phyloP scores from a whole-genome alignment of 805 yeast species.

The Candida easanensis region DNA sequence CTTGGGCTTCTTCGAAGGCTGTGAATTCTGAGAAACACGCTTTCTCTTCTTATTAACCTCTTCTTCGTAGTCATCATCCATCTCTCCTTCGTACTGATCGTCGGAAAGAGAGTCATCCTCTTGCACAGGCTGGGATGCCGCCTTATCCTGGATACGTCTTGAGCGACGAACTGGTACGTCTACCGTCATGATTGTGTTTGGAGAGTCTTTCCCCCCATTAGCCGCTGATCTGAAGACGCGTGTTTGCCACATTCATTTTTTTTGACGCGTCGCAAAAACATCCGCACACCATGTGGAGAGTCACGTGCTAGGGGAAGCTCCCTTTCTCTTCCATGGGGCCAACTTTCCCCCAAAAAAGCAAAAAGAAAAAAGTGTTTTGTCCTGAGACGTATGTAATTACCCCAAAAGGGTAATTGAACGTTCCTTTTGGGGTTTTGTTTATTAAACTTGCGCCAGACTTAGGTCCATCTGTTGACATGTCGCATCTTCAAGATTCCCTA shows the following conservation, averaged over 20 bases:
- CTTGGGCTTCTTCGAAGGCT: conserved; percentile 7
- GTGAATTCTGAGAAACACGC: conserved; percentile 7
- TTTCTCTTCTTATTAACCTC: conserved; percentile 20
- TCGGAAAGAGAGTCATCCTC: conserved; percentile 23
- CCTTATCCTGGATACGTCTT: conserved; percentile 17
- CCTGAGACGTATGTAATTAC: not conserved
- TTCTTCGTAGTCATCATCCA: conserved; percentile 19
- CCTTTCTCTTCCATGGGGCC: not conserved
- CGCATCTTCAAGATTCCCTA: conserved; percentile 8
- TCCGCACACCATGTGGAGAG: not conserved
- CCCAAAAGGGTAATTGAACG: no score
- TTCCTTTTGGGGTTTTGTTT: no score
- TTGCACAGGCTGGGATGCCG: conserved; percentile 19
- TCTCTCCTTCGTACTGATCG: conserved; percentile 23
- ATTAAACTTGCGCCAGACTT: not conserved
- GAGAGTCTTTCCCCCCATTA: not conserved
- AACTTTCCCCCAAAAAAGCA: no score
- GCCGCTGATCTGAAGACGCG: no score
- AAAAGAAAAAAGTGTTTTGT: no score
- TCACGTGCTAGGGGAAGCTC: not conserved
- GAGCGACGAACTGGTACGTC: conserved; percentile 23
- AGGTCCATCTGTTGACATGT: not conserved
- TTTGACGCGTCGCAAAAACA: not conserved
- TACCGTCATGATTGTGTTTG: conserved; percentile 9
- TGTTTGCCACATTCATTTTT: not conserved